Conservation (phyloP, 306 rosid genomes). For the Astragalus glycyphyllos region DNA sequence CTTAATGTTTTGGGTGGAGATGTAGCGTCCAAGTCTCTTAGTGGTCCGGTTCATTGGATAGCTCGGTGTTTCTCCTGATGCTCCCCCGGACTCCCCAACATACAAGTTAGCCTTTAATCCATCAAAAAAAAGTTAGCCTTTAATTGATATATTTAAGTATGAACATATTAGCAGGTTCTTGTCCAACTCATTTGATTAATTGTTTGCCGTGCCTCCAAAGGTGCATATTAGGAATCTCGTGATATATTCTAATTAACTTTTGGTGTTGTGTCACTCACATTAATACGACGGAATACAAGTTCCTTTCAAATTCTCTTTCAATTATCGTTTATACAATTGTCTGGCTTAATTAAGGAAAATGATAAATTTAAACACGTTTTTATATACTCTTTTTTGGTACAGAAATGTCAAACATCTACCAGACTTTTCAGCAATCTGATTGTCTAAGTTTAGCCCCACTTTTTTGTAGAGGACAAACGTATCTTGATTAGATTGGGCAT, state of each 20-base stretch:
- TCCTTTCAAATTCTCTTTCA: constrained; percentile 38
- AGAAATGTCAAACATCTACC: constrained; percentile 31
- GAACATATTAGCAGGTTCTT: constrained; percentile 2
- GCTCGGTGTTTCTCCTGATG: no score
- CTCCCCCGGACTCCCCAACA: no score
- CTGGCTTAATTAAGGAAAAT: constrained; percentile 25
- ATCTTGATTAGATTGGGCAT: background rate
- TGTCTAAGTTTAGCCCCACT: constrained; percentile 5
- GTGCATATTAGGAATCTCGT: constrained; percentile 8
- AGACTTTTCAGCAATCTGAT: background rate
- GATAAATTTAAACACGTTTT: constrained; percentile 37
- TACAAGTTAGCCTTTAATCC: no score
- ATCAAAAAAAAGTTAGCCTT: background rate
- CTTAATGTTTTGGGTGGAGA: no score
- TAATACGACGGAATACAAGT: constrained; percentile 35
- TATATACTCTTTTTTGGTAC: constrained; percentile 9
- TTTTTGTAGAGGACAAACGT: background rate
- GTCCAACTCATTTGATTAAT: constrained; percentile 36
- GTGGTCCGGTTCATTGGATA: no score
- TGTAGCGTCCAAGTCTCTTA: no score
- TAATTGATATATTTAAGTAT: background rate
- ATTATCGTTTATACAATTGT: constrained; percentile 1
- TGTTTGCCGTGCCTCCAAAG: constrained; percentile 25
- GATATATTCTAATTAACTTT: constrained; percentile 18
- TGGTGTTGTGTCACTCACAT: constrained; percentile 38